phyloP scores from a whole-genome alignment of 2,329 filamentous ascomycete genomes.

The Cladobotryum mycophilum region DNA sequence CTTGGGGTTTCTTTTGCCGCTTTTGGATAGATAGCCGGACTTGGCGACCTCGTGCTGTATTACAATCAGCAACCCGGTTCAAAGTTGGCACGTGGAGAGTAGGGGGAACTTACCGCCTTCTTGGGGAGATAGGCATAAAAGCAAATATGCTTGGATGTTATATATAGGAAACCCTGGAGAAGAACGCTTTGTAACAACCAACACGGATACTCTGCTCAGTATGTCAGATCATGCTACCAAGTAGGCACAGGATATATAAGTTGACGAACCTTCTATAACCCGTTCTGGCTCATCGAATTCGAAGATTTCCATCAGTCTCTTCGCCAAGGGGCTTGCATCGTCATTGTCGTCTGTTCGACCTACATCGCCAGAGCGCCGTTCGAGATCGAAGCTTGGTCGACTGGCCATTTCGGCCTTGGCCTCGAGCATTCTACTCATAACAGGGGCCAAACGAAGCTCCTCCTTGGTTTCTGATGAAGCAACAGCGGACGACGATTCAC shows the following conservation, averaged over 20 bases:
- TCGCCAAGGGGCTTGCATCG: constrained; percentile 56
- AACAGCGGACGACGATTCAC: constrained; percentile 19
- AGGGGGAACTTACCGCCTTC: constrained; percentile 59
- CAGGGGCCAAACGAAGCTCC: constrained; percentile 53
- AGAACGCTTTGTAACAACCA: constrained; percentile 89
- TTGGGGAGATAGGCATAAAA: constrained; percentile 97
- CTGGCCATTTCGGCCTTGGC: constrained; percentile 59
- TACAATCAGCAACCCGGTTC: constrained; percentile 13
- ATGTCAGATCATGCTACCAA: constrained; percentile 5
- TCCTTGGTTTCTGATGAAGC: constrained; percentile 18
- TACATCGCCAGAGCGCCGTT: constrained; percentile 38
- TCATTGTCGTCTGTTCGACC: constrained; percentile 30
- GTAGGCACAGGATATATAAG: neutral
- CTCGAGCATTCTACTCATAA: constrained; percentile 73
- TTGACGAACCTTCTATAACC: constrained; percentile 62
- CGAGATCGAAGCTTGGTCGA: constrained; percentile 52
- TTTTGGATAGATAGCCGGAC: constrained; percentile 83
- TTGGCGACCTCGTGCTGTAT: constrained; percentile 65
- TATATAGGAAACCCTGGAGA: constrained; percentile 91
- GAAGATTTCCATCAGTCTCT: constrained; percentile 76
- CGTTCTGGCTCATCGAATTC: constrained; percentile 75
- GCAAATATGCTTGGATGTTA: constrained; percentile 87
- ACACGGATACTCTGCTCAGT: constrained; percentile 72
- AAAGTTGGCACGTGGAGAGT: neutral
- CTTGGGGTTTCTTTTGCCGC: constrained; percentile 78